Evolutionary conservation across 306 rosid species (phyloP).

Genomic region (Cucurbita moschata): DNA sequence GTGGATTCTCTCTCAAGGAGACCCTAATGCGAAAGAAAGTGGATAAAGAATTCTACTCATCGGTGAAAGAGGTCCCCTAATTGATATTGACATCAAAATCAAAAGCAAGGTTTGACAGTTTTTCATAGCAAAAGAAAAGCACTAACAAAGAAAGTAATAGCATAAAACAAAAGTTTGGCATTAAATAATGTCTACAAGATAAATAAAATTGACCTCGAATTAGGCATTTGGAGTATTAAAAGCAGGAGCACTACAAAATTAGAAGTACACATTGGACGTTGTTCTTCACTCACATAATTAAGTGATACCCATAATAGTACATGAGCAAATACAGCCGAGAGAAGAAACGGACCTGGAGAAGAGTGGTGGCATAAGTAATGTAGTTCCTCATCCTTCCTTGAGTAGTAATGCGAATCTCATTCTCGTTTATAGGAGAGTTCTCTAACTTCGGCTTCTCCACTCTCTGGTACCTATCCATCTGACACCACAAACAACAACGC

Average conservation of each 20-base stretch:
- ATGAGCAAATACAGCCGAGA: background rate
- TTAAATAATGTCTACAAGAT: background rate
- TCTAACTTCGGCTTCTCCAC: slow-evolving; percentile 71
- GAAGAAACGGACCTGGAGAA: slow-evolving; percentile 35
- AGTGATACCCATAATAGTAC: background rate
- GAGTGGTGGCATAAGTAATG: slow-evolving; percentile 82
- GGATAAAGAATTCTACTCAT: no score
- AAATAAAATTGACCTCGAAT: background rate
- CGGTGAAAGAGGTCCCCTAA: background rate
- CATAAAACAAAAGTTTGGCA: background rate
- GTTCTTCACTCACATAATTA: background rate
- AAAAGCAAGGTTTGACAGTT: background rate
- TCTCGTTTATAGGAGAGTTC: slow-evolving; percentile 47
- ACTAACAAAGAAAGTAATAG: background rate
- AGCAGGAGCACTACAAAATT: background rate
- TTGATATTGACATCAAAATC: background rate
- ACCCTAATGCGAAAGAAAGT: no score
- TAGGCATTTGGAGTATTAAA: background rate
- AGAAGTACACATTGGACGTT: background rate
- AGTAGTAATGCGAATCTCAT: slow-evolving; percentile 79
- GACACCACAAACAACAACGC: background rate
- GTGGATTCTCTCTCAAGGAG: no score
- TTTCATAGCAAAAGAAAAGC: background rate
- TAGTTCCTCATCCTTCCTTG: slow-evolving; percentile 86
- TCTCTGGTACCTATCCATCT: slow-evolving; percentile 84